Evolutionary conservation across 495 filamentous ascomycete species (phyloP).

Genomic region (Umbilicaria muhlenbergii): DNA sequence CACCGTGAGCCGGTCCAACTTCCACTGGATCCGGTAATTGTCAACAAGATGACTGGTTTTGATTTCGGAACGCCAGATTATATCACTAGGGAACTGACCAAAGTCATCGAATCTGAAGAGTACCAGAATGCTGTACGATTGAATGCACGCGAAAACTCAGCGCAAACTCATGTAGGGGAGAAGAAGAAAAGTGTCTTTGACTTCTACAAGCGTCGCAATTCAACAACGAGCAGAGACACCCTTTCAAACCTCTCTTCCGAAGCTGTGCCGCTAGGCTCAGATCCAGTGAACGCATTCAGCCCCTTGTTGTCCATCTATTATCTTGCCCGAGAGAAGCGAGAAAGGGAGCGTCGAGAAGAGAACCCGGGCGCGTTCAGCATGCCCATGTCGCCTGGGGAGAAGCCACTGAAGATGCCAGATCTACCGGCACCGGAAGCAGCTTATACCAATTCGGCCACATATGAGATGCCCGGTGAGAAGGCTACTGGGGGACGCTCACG

Average conservation of each 20-base stretch:
- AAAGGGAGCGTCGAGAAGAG: conserved; percentile 55
- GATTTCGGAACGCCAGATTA: conserved; percentile 83
- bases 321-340: conserved; percentile 85
- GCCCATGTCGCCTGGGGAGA: conserved; percentile 40
- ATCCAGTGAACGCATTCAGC: conserved; percentile 87
- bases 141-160: conserved; percentile 48
- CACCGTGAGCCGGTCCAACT: conserved; percentile 68
- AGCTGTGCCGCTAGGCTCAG: conserved; percentile 62
- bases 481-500: conserved; percentile 63
- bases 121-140: conserved; percentile 68
- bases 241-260: conserved; percentile 77
- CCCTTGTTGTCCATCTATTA: conserved; percentile 92
- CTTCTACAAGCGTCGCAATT: conserved; percentile 92
- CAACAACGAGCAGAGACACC: conserved; percentile 72
- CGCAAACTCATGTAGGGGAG: conserved; percentile 49
- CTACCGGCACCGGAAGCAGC: conserved; percentile 73
- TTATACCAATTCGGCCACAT: conserved; percentile 69
- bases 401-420: conserved; percentile 51
- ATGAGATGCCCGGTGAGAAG: conserved; percentile 71
- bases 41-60: conserved; percentile 93
- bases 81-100: conserved; percentile 68
- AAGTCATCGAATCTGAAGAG: conserved; percentile 74
- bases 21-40: conserved; percentile 68
- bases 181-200: conserved; percentile 87
- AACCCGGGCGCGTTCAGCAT: conserved; percentile 44